Conservation (phyloP, 768 basidiomycete species). For the Suillus weaverae region DNA sequence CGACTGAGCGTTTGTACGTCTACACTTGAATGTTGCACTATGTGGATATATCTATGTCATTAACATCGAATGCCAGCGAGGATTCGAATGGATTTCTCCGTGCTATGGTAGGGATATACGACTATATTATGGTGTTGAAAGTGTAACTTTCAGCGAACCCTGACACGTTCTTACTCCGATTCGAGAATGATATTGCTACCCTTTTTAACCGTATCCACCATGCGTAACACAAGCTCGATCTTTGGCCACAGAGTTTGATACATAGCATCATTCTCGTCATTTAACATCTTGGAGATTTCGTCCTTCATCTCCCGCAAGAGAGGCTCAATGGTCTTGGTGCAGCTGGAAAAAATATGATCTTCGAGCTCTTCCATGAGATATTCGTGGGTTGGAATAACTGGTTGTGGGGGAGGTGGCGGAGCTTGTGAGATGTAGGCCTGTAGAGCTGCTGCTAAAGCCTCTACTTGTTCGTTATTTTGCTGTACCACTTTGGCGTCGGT, state of each 20-base stretch:
- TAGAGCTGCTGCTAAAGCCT: conserved; percentile 31
- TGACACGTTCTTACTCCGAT: neutral
- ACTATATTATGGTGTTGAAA: neutral
- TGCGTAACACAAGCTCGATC: conserved; percentile 26
- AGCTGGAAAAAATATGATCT: conserved; percentile 23
- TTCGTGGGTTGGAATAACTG: conserved; percentile 26
- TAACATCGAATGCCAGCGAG: neutral
- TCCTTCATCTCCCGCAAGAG: conserved; percentile 22
- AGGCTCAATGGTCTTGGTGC: conserved; percentile 24
- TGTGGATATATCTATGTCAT: conserved; percentile 16
- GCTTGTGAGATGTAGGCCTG: conserved; percentile 33
- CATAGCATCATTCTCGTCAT: conserved; percentile 23
- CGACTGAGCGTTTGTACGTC: conserved; percentile 40
- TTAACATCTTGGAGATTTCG: conserved; percentile 24
- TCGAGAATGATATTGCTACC: neutral
- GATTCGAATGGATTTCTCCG: neutral
- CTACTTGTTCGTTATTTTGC: conserved; percentile 21
- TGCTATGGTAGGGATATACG: neutral
- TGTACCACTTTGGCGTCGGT: conserved; percentile 18
- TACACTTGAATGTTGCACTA: conserved; percentile 14
- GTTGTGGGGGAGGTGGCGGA: conserved; percentile 13
- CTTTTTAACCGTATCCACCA: conserved; percentile 31
- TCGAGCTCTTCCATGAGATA: conserved; percentile 31
- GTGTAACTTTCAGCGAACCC: neutral
- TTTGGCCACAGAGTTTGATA: conserved; percentile 28